Base-by-base conservation (phyloP, 2,329 filamentous ascomycete species). In the Fusarium decemcellulare region DNA sequence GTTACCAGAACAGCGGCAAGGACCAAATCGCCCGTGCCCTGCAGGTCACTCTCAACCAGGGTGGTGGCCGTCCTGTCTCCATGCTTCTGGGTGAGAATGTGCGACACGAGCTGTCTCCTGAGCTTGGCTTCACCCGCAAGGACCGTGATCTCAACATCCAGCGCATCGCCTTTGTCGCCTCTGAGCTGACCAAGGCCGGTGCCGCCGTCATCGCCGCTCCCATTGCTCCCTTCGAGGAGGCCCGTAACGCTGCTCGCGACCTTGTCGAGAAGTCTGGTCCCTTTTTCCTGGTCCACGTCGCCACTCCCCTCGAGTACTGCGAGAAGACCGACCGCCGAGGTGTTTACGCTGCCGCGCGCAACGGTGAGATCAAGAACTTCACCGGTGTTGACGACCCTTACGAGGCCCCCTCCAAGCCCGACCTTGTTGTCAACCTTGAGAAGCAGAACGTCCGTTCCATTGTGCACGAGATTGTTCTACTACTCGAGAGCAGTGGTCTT, bases 361-460 rank as follows among this genome's bases (percentile, higher is more conserved):
- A 86, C 18, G 96, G 96, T 62, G 93, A 97, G 85, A 97, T 99
- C 83, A 96, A 95, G 90, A 95, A 95, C 70, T 99, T 99, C 88
- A 99, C 96, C 8, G 96, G 96, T 76, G 94, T 99, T 61, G 95
- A 98, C 79, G 95, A 98, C 84, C 95, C 96, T 51, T 99, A 99
- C 79, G 96, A 99, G 90, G 79, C 82, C 23, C 96, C 96, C 10
- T 76, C 83, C 72, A 94, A 95, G 83, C 89, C 95, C 34, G 91
- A 98, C 79, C 86, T 99, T 71, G 89, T 90, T 6, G 95, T 98
- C 40, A 92, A 98, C 81, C 81, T 92, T 59, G 91, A 93, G 83
- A 96, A 92, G 88, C 94, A 93, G 82, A 93, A 90, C 72, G 95
- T 98, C 50, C 89, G 96, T 77, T 96, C 93, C 64, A 95, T 95